Conservation (phyloP, 2,329 filamentous ascomycete genomes). For the Thielaviopsis euricoi region DNA sequence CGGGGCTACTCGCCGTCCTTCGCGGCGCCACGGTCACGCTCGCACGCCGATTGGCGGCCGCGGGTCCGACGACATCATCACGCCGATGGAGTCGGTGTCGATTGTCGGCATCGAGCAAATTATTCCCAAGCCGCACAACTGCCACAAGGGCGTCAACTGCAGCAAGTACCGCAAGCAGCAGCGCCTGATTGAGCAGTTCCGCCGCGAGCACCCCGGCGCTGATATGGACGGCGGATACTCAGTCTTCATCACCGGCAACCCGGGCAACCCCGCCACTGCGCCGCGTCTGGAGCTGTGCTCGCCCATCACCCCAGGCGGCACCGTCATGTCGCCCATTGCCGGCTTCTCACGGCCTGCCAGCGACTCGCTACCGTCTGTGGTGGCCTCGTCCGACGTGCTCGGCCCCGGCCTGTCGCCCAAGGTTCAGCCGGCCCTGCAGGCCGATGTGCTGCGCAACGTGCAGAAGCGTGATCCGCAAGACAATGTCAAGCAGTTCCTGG, state of each 20-base stretch:
- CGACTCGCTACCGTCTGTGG: constrained; percentile 62
- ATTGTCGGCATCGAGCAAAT: constrained; percentile 87
- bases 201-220: constrained; percentile 55
- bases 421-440: constrained; percentile 50
- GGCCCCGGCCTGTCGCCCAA: constrained; percentile 49
- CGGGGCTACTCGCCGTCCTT: not conserved
- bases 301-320: constrained; percentile 5
- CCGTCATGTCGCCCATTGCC: not conserved
- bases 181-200: constrained; percentile 56
- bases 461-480: constrained; percentile 70
- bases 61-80: constrained; percentile 45
- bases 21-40: not conserved
- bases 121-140: constrained; percentile 68
- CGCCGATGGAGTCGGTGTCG: constrained; percentile 68
- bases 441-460: constrained; percentile 53
- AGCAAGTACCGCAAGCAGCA: constrained; percentile 70
- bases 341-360: constrained; percentile 37
- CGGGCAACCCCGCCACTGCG: constrained; percentile 57
- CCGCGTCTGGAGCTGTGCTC: constrained; percentile 13
- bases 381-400: constrained; percentile 81
- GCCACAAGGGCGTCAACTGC: constrained; percentile 75
- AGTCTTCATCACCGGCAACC: constrained; percentile 63
- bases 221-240: constrained; percentile 35
- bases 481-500: constrained; percentile 80
- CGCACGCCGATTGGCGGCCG: constrained; percentile 18